Base-by-base conservation (phyloP, 345 rosid species). In the Adansonia digitata region DNA sequence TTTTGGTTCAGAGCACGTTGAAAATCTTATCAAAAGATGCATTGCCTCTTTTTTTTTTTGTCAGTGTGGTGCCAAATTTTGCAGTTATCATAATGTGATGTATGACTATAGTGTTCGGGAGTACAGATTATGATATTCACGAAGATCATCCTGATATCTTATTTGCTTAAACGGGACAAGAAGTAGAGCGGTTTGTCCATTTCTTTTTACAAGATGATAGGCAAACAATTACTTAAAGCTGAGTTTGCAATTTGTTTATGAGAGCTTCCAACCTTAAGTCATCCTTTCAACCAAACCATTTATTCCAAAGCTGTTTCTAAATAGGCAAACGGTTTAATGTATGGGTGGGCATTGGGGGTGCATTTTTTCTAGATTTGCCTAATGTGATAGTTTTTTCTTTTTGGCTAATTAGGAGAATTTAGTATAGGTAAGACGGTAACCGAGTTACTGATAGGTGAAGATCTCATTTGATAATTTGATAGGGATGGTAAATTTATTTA, bases 1-100 rank as follows among this genome's bases (percentile, higher is more conserved):
- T n/a, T 75, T 64, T 61, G 60, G 51, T 56, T 57, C 55, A 29
- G 81, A n/a, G n/a, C n/a, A n/a, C n/a, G n/a, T n/a, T n/a, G n/a
- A 68, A 74, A 34, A 11, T 72, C 13, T 53, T 53, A 53, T 53
- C 8, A 53, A 22, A 53, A 55, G 60, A 20, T 42, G 17, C 24
- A 31, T 29, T 53, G 7, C 74, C 22, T 26, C 64, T 5, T 59
- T 45, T 57, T 20, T 27, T 56, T 27, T 53, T 53, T 8, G 10
- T 12, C n/a, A 20, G 39, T 24, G 17, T 71, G 20, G n/a, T 55
- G 61, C 31, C 20, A 13, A 43, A 20, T 37, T 63, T 24, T 14
- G 20, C 20, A 18, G 18, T 29, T 20, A 64, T 11, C 8, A 65
- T n/a, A 22, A 42, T 8, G 6, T 40, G 70, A 24, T 14, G 12